A percentile compares a stretch with the other conserved stretches of the same genome.
phyloP scores from a whole-genome alignment of 805 yeast species.

The Nakazawaea wickerhamii region DNA sequence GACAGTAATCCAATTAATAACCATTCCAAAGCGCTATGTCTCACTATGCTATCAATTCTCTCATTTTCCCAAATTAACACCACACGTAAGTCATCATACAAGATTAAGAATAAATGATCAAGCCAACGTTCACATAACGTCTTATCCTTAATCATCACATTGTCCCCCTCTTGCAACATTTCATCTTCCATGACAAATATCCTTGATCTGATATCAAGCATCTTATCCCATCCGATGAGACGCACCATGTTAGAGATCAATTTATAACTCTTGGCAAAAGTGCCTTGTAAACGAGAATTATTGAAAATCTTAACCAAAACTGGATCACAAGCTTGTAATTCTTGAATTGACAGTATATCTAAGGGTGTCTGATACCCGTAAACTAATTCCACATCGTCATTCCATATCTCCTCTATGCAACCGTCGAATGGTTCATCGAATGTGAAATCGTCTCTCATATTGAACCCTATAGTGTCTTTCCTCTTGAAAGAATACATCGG shows the following conservation, averaged over 20 bases:
- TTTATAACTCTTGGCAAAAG: slow-evolving; percentile 59
- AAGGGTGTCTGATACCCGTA: slow-evolving; percentile 29
- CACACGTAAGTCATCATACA: slow-evolving; percentile 54
- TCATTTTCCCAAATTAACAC: slow-evolving; percentile 23
- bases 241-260: slow-evolving; percentile 64
- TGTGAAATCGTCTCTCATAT: slow-evolving; percentile 36
- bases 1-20: slow-evolving; percentile 59
- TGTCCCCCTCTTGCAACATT: slow-evolving; percentile 25
- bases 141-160: slow-evolving; percentile 31
- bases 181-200: slow-evolving; percentile 83
- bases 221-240: slow-evolving; percentile 76
- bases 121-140: slow-evolving; percentile 75
- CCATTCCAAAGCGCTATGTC: slow-evolving; percentile 70
- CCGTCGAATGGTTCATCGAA: slow-evolving; percentile 54
- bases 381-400: slow-evolving; percentile 26
- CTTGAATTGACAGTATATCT: slow-evolving; percentile 26
- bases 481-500: slow-evolving; percentile 56
- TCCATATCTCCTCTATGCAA: slow-evolving; percentile 44
- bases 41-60: slow-evolving; percentile 23
- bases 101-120: slow-evolving; percentile 63
- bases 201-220: slow-evolving; percentile 58
- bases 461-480: slow-evolving; percentile 39
- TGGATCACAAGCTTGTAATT: slow-evolving; percentile 41
- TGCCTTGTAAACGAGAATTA: slow-evolving; percentile 44
- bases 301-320: slow-evolving; percentile 43